These are phyloP conservation scores for Trichothecium roseum DNA, from an alignment of 2,329 filamentous ascomycete genomes.

Conservation along the genomic window DNA sequence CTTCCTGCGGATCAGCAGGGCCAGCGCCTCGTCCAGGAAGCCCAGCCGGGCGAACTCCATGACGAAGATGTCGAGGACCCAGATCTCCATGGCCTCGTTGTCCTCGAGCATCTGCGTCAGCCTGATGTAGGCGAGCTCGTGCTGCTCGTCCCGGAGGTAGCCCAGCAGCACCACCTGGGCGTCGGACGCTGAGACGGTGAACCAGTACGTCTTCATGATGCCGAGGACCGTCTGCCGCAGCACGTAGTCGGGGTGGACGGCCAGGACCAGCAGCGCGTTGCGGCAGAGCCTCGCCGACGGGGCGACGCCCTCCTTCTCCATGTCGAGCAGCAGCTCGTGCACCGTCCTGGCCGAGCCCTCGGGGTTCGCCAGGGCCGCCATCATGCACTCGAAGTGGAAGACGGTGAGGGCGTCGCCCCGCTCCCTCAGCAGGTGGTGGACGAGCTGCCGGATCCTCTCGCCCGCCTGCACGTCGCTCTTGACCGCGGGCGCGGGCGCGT, in stretches of 20 bases:
- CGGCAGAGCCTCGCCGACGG: conserved; percentile 61
- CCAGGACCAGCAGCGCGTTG: conserved; percentile 59
- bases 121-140: conserved; percentile 67
- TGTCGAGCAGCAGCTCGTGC: conserved; percentile 56
- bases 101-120: conserved; percentile 56
- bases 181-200: conserved; percentile 39
- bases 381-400: conserved; percentile 62
- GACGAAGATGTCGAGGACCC: conserved; percentile 72
- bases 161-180: conserved; percentile 58
- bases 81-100: conserved; percentile 46
- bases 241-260: conserved; percentile 78
- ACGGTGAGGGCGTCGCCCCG: conserved; percentile 43
- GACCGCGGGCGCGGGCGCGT: conserved; percentile 4
- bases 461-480: conserved; percentile 11
- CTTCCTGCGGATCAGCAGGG: conserved; percentile 51
- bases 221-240: conserved; percentile 60
- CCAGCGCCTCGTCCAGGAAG: conserved; percentile 69
- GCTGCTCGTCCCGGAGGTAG: conserved; percentile 68
- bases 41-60: conserved; percentile 60
- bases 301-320: conserved; percentile 50
- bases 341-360: conserved; percentile 59
- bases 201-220: conserved; percentile 66
- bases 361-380: conserved; percentile 58
- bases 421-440: conserved; percentile 48
- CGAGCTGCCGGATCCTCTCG: conserved; percentile 27